A percentile compares a stretch with the other conserved stretches of the same genome.
phyloP scores from a whole-genome alignment of 306 rosid species.

The Malus orientalis region DNA sequence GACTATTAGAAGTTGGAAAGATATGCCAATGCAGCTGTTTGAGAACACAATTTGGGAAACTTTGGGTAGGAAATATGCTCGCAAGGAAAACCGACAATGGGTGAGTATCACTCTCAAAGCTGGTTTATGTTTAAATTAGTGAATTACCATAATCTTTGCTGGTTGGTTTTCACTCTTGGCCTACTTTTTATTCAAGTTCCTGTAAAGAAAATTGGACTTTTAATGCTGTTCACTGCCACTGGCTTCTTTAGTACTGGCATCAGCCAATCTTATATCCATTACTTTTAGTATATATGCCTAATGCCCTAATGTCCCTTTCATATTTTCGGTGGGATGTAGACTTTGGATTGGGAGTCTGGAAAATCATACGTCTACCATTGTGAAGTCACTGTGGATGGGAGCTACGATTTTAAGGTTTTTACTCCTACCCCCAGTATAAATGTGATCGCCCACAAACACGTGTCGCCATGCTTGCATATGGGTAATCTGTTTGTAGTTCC shows the following conservation, averaged over 20 bases:
- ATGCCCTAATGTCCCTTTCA: neutral
- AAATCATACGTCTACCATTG: conserved; percentile 48
- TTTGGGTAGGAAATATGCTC: conserved; percentile 15
- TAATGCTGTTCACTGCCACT: neutral
- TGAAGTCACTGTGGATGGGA: conserved; percentile 44
- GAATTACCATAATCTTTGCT: neutral
- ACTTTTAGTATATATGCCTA: neutral
- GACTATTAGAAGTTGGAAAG: conserved; percentile 28
- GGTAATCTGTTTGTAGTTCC: neutral
- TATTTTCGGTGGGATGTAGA: conserved; percentile 31
- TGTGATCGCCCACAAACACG: neutral
- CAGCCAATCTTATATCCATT: neutral
- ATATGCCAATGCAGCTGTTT: conserved; percentile 33
- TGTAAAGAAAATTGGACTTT: neutral
- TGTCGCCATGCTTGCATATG: neutral
- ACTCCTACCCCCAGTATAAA: neutral
- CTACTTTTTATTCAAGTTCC: neutral
- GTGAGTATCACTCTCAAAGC: conserved; percentile 27
- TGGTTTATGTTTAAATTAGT: neutral
- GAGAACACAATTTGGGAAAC: conserved; percentile 45
- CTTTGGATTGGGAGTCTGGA: conserved; percentile 51
- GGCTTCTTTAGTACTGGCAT: neutral
- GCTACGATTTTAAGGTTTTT: conserved; percentile 60
- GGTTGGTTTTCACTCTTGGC: neutral
- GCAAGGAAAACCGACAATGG: conserved; percentile 29